Percentiles rank a stretch among this genome's conserved stretches.
Evolutionary conservation across 495 filamentous ascomycete genomes (phyloP).

Genomic region (Aspergillus carlsbadensis): DNA sequence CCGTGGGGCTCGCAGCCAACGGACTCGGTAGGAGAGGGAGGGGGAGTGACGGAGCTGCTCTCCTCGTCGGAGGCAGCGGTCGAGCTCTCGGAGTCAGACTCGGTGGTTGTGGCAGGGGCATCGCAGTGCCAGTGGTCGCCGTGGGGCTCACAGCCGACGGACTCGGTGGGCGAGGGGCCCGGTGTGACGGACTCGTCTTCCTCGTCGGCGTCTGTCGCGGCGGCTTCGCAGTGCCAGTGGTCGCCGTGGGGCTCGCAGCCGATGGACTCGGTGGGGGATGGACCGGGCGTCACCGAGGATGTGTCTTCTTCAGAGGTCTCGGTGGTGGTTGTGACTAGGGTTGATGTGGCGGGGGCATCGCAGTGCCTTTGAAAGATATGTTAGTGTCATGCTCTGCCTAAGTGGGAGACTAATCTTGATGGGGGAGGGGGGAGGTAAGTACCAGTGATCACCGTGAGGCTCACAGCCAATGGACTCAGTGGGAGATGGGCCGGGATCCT

Average conservation of each 20-base stretch:
- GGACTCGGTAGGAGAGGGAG: constrained; percentile 30
- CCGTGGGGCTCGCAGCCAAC: constrained; percentile 32
- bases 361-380: constrained; percentile 29
- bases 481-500: constrained; percentile 27
- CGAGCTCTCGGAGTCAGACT: neutral
- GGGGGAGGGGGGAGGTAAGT: constrained; percentile 26
- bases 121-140: constrained; percentile 33
- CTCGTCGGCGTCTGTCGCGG: constrained; percentile 9
- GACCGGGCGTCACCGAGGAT: constrained; percentile 13
- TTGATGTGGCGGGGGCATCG: constrained; percentile 21
- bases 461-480: constrained; percentile 32
- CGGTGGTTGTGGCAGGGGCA: constrained; percentile 18
- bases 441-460: constrained; percentile 33
- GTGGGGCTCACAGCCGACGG: constrained; percentile 30
- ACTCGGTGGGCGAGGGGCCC: constrained; percentile 30
- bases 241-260: constrained; percentile 35
- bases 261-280: constrained; percentile 30
- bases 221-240: constrained; percentile 31
- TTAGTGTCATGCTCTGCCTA: constrained; percentile 24
- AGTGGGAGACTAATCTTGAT: constrained; percentile 27
- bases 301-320: neutral
- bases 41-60: neutral
- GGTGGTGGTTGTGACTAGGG: neutral
- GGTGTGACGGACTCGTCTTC: constrained; percentile 4
- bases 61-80: neutral